A percentile compares a stretch with the other conserved stretches of the same genome.
These are phyloP conservation scores for Xylaria sp. DNA, from an alignment of 2,329 filamentous ascomycete genomes.

Conservation along the genomic window DNA sequence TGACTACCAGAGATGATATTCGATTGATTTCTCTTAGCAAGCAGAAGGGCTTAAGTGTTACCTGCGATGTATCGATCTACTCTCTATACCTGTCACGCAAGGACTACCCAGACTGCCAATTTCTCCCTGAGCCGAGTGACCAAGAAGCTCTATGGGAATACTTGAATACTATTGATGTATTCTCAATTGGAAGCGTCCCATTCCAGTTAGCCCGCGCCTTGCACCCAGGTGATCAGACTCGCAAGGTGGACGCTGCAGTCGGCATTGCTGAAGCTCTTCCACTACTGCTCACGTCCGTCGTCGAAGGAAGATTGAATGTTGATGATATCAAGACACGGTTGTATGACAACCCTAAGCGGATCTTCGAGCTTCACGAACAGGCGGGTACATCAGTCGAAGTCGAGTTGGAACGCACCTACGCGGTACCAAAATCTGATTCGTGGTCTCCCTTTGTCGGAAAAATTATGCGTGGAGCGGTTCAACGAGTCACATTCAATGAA, in stretches of 20 bases:
- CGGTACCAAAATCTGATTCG: slow-evolving; percentile 59
- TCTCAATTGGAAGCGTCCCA: slow-evolving; percentile 81
- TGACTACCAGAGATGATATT: slow-evolving; percentile 85
- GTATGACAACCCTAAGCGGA: slow-evolving; percentile 81
- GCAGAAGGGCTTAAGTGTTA: slow-evolving; percentile 82
- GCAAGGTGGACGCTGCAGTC: slow-evolving; percentile 66
- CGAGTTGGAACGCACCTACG: slow-evolving; percentile 77
- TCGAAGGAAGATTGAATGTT: slow-evolving; percentile 76
- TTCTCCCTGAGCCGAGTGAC: slow-evolving; percentile 73
- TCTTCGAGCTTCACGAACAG: slow-evolving; percentile 86
- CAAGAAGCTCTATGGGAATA: slow-evolving; percentile 80
- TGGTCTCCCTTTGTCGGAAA: slow-evolving; percentile 81
- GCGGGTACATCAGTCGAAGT: slow-evolving; percentile 77
- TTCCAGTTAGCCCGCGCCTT: slow-evolving; percentile 74
- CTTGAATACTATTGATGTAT: slow-evolving; percentile 77
- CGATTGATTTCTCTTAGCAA: slow-evolving; percentile 80
- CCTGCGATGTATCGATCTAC: slow-evolving; percentile 85
- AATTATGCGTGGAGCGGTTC: slow-evolving; percentile 74
- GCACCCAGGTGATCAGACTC: slow-evolving; percentile 51
- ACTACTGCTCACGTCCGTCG: slow-evolving; percentile 78
- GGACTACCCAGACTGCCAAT: slow-evolving; percentile 74
- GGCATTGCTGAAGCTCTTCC: slow-evolving; percentile 80
- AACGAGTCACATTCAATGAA: slow-evolving; percentile 79
- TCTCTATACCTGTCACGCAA: slow-evolving; percentile 77
- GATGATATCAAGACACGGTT: slow-evolving; percentile 77